Conservation (phyloP, 148 eudicot species). For the Oxyria digyna region DNA sequence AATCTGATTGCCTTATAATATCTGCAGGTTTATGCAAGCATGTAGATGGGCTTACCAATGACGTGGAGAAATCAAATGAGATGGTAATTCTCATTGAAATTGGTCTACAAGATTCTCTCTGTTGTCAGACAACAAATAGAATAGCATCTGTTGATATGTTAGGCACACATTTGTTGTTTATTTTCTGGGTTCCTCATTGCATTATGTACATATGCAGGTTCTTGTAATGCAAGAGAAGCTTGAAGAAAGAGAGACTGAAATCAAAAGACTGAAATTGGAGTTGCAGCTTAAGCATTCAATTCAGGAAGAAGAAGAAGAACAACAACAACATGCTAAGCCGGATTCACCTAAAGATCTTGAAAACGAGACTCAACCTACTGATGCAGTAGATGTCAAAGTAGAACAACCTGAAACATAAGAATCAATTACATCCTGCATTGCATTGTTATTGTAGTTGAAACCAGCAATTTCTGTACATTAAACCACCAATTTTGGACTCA, state of each 20-base stretch:
- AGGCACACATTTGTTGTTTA: no score
- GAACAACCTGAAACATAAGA: not conserved
- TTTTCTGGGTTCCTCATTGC: no score
- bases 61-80: constrained; percentile 83
- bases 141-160: no score
- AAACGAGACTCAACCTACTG: not conserved
- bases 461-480: not conserved
- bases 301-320: constrained; percentile 31
- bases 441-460: not conserved
- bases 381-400: not conserved
- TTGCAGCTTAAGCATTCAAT: constrained; percentile 21
- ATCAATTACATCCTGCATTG: not conserved
- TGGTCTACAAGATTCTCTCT: no score
- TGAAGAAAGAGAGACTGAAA: constrained; percentile 61
- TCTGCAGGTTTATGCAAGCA: constrained; percentile 63
- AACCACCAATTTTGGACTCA: constrained; percentile 4
- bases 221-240: constrained; percentile 62
- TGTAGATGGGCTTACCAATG: constrained; percentile 63
- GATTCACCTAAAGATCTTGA: not conserved
- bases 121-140: no score
- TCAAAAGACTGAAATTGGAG: constrained; percentile 46
- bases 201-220: constrained; percentile 48
- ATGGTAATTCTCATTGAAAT: constrained; percentile 25
- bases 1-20: not conserved
- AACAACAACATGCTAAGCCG: not conserved